Evolutionary conservation across 2,329 filamentous ascomycete species (phyloP).

Genomic region (Stylonectria norvegica): DNA sequence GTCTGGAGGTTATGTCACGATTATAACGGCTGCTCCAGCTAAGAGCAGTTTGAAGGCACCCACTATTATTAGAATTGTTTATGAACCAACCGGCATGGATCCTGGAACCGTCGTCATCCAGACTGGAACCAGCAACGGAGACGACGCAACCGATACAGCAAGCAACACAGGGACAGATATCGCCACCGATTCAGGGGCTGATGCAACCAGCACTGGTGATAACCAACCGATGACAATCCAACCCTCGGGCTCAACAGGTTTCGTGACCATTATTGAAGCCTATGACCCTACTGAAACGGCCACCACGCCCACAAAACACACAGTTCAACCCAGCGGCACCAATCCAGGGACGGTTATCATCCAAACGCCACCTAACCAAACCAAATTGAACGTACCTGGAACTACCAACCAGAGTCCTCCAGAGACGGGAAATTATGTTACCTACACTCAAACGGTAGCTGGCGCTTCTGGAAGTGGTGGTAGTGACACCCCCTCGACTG

Average conservation of each 20-base stretch:
- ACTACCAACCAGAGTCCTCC: too few species aligned
- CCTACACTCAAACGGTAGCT: not conserved
- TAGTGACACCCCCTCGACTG: not conserved
- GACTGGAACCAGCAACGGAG: too few species aligned
- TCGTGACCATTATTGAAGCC: slow-evolving; percentile 20
- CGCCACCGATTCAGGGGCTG: too few species aligned
- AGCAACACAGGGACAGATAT: too few species aligned
- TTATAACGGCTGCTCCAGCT: slow-evolving; percentile 15
- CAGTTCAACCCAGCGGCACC: slow-evolving; percentile 17
- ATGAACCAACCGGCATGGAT: slow-evolving; percentile 9
- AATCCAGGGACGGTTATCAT: slow-evolving; percentile 21
- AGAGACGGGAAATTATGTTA: too few species aligned
- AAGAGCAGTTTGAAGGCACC: too few species aligned
- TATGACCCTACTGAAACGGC: slow-evolving; percentile 7
- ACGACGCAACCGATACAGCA: too few species aligned
- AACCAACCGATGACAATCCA: slow-evolving; percentile 18
- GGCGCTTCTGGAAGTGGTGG: not conserved
- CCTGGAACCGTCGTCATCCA: slow-evolving; percentile 21
- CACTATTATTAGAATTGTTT: slow-evolving; percentile 7
- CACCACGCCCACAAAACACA: slow-evolving; percentile 15
- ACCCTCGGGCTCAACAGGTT: slow-evolving; percentile 8
- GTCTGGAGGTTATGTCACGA: slow-evolving; percentile 13
- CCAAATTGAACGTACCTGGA: too few species aligned
- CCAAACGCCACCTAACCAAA: slow-evolving; percentile 18
- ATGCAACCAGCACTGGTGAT: too few species aligned